A percentile compares a stretch with the other conserved stretches of the same genome.
Conservation (phyloP, 441 rosid species). For the Erodium moschatum region DNA sequence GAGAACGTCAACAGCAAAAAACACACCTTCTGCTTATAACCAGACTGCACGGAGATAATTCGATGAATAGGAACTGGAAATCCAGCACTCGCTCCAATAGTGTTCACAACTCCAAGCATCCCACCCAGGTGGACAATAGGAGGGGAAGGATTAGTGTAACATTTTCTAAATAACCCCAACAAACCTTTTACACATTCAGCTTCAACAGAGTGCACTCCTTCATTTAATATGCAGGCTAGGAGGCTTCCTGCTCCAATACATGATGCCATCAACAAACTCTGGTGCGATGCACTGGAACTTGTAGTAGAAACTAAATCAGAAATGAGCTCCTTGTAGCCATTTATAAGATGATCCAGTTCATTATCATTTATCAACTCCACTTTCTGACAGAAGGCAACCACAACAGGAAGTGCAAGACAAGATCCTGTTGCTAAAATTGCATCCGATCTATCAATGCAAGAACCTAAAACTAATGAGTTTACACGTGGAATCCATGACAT, state of each 20-base stretch:
- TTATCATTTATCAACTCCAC: conserved; percentile 58
- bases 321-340: conserved; percentile 52
- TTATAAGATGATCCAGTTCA: conserved; percentile 50
- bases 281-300: conserved; percentile 49
- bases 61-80: conserved; percentile 43
- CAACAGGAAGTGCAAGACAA: conserved; percentile 65
- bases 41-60: conserved; percentile 28
- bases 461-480: conserved; percentile 31
- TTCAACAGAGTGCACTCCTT: conserved; percentile 64
- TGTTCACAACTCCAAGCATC: conserved; percentile 81
- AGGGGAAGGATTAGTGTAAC: conserved; percentile 61
- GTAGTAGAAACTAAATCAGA: conserved; percentile 56
- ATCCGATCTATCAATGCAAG: conserved; percentile 32
- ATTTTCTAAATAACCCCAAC: conserved; percentile 56
- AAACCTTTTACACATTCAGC: conserved; percentile 41
- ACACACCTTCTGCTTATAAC: conserved; percentile 43
- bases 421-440: conserved; percentile 63
- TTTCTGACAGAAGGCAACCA: conserved; percentile 69
- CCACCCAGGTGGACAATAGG: conserved; percentile 62
- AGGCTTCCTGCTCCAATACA: conserved; percentile 76
- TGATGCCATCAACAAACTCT: conserved; percentile 70
- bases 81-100: conserved; percentile 80
- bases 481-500: conserved; percentile 66
- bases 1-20: conserved; percentile 11
- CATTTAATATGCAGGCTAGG: conserved; percentile 56